phyloP scores from a whole-genome alignment of 1,139 yeast species.

The Lodderomyces beijingensis region DNA sequence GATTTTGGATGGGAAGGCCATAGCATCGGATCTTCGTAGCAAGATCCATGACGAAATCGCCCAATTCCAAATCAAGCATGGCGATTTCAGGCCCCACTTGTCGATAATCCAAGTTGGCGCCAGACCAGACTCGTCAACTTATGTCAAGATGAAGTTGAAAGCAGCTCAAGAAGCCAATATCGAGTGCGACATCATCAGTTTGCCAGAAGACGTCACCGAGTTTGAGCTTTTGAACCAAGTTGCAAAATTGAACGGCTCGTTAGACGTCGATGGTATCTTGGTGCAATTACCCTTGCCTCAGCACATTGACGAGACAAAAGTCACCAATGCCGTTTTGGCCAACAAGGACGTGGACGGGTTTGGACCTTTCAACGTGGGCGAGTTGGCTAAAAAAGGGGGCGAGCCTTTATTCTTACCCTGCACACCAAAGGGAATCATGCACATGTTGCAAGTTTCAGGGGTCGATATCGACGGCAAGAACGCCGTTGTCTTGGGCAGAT shows the following conservation, averaged over 20 bases:
- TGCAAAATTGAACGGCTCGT: slow-evolving; percentile 59
- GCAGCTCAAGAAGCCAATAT: slow-evolving; percentile 88
- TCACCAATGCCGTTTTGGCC: slow-evolving; percentile 73
- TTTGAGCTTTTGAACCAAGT: slow-evolving; percentile 57
- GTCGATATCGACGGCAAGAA: slow-evolving; percentile 67
- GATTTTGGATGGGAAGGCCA: slow-evolving; percentile 66
- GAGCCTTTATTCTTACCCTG: slow-evolving; percentile 85
- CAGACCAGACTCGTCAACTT: slow-evolving; percentile 89
- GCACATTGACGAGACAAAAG: slow-evolving; percentile 71
- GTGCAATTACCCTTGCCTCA: slow-evolving; percentile 89
- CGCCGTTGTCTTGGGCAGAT: slow-evolving; percentile 95
- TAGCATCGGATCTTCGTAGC: slow-evolving; percentile 54
- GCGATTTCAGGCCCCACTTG: slow-evolving; percentile 70
- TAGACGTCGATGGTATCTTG: slow-evolving; percentile 77
- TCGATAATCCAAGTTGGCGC: slow-evolving; percentile 87
- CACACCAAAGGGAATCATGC: slow-evolving; percentile 93
- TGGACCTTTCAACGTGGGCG: slow-evolving; percentile 87
- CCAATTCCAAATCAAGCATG: slow-evolving; percentile 48
- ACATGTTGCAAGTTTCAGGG: slow-evolving; percentile 59
- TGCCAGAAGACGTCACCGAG: slow-evolving; percentile 60
- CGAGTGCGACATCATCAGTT: slow-evolving; percentile 60
- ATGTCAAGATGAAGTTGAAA: slow-evolving; percentile 89
- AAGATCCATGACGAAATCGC: slow-evolving; percentile 53
- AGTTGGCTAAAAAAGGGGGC: slow-evolving; percentile 86
- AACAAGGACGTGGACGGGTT: slow-evolving; percentile 96